A percentile compares a stretch with the other conserved stretches of the same genome.
Evolutionary conservation across 163 green algal species (phyloP).

Genomic region (Chlorella variabilis): DNA sequence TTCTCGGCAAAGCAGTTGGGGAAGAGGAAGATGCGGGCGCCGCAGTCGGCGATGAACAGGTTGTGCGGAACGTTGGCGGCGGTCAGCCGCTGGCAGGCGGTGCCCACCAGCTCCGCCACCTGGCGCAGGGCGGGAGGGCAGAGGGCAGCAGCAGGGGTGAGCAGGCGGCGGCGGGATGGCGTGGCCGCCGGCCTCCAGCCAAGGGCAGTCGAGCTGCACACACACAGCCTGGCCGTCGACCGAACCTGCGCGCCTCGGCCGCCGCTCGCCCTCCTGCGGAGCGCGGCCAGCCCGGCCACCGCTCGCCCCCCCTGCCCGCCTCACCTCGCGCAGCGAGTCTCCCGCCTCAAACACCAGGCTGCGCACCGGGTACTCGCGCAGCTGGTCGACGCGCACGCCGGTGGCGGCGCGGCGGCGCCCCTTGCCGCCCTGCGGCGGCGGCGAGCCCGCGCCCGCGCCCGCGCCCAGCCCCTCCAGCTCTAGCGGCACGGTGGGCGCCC

Average conservation of each 20-base stretch:
- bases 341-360: conserved; percentile 90
- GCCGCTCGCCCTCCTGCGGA: too few species aligned
- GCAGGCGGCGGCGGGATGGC: too few species aligned
- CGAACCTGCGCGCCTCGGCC: too few species aligned
- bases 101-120: conserved; percentile 75
- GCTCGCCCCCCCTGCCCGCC: too few species aligned
- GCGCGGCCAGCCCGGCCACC: too few species aligned
- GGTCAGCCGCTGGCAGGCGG: conserved; percentile 76
- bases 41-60: conserved; percentile 92
- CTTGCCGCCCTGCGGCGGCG: neutral
- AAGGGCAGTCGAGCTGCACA: too few species aligned
- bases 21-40: conserved; percentile 91
- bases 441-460: neutral
- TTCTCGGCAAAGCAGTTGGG: conserved; percentile 85
- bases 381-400: conserved; percentile 57
- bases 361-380: conserved; percentile 89
- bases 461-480: neutral
- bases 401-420: neutral
- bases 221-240: too few species aligned
- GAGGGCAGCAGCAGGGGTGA: neutral
- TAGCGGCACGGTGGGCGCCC: conserved; percentile 66
- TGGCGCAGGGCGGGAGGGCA: neutral
- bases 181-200: too few species aligned
- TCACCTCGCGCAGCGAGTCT: conserved; percentile 60
- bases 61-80: conserved; percentile 94